Base-by-base conservation (phyloP, 176 grass and related monocot species). In the Otatea glauca region DNA sequence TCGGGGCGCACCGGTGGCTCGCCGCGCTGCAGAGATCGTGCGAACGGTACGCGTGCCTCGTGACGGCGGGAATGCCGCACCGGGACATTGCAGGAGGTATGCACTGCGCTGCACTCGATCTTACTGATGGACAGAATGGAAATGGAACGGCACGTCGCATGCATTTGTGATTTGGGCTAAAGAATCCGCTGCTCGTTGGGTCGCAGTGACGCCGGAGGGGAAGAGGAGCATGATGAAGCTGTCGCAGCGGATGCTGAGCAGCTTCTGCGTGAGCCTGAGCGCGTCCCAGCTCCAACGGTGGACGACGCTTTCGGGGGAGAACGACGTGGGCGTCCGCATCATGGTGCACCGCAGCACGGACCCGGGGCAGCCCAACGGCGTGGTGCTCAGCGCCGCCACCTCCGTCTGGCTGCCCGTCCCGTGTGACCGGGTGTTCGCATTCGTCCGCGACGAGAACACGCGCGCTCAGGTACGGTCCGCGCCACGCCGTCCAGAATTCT, bases 171-270 rank as follows among this genome's bases (percentile, higher is more conserved):
- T 59, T 59, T 23, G 8, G 55, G 21, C n/a, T 59, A 1, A 59
- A 59, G 21, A 4, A 4, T 59, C n/a, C 55, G 21, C 55, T n/a
- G 0, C 11, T 50, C 20, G 18, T 71, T 12, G 21, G 9, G 5
- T 53, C n/a, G 71, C 88, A 95, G 90, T 97, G 81, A 90, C 88
- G 3, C 42, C 74, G n/a, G 92, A 97, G 43, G 92, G 92, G 3
- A 94, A 86, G 88, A 64, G 92, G 70, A 97, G 92, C 87, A 97
- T 97, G 95, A 92, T 94, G 95, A 94, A 81, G 88, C 86, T 97
- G 38, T 94, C 95, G 25, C 95, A 97, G 88, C 86, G 92, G 79
- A 97, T 97, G 95, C 75, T 97, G 81, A 89, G 66, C 86, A 89
- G 89, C 58, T 97, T 97, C 85, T 97, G 90, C 74, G 88, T 83